phyloP scores from a whole-genome alignment of 257 asterid genomes.

The Voacanga thouarsii region DNA sequence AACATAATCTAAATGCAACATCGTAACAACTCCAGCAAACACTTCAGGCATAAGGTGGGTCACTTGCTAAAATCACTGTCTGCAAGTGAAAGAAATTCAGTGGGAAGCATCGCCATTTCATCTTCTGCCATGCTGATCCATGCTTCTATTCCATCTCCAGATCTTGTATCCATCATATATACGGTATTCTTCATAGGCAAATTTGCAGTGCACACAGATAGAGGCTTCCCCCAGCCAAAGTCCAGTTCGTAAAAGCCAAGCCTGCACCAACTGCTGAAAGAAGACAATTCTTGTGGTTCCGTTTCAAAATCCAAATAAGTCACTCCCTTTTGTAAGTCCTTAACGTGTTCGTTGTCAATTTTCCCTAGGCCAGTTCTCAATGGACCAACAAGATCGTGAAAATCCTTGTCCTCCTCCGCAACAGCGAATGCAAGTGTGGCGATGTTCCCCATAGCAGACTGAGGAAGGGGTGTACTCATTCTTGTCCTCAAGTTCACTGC shows the following conservation, averaged over 20 bases:
- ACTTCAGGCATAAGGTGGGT: neutral
- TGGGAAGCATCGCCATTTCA: neutral
- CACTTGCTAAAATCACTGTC: neutral
- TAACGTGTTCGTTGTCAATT: conserved; percentile 3
- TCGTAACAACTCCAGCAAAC: no score
- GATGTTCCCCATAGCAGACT: conserved; percentile 14
- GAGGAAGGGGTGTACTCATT: conserved; percentile 8
- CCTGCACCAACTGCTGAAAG: neutral
- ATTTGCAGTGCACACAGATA: neutral
- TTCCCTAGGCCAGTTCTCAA: conserved; percentile 22
- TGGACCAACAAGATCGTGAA: conserved; percentile 11
- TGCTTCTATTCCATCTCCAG: neutral
- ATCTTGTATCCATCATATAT: neutral
- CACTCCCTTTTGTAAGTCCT: neutral
- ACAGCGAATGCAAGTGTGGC: conserved; percentile 10
- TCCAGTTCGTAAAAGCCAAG: neutral
- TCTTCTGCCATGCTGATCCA: neutral
- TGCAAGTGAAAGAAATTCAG: neutral
- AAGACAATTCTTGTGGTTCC: neutral
- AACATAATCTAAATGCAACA: no score
- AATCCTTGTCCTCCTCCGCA: neutral
- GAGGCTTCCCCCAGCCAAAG: neutral
- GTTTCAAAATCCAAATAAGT: neutral
- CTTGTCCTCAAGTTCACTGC: conserved; percentile 28
- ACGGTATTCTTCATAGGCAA: neutral